Base-by-base conservation (phyloP, 805 yeast genomes). In the Kodamaea kakaduensis region DNA sequence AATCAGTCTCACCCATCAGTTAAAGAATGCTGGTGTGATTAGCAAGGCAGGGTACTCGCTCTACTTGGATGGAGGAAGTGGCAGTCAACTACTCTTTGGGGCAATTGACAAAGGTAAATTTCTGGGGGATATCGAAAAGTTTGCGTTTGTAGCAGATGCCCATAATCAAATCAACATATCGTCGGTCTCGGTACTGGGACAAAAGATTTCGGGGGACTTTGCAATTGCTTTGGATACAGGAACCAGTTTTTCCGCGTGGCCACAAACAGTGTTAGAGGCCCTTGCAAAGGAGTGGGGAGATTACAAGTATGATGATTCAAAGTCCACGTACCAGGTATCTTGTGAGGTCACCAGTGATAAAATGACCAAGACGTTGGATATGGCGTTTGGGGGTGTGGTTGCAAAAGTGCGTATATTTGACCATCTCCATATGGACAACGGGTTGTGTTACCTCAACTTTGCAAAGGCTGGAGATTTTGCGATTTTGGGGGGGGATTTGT, bases 41-140 rank as follows among this genome's bases (percentile, higher is more conserved):
- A 4, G 18, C 5, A 39, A 29, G 14, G 40, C 46, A 6, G 39
- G 41, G 7, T 46, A 44, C 25, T 44, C 47, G 9, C n/a, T 46
- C n/a, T 46, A 44, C 33, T 36, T 50, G 38, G 42, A 42, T 33
- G 38, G 26, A 17, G 16, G 47, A 31, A 6, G 17, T 15, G 7
- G 10, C 25, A 52, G 55, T 9, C 26, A 45, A 3, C 24, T 51
- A 13, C 31, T 48, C 10, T 50, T 50, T 28, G 55, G 55, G 7
- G 52, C 48, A 9, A 42, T 48, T 14, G 53, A 51, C 36, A 27
- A 32, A 3, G 47, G 37, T 10, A 48, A 46, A 38, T 42, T 38
- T 22, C 23, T 19, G 7, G 47, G 47, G 3, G 18, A n/a, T 17
- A 27, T 42, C 18, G 9, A 10, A 22, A 34, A 13, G 9, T 22